These are phyloP conservation scores for Diddensiella santjacobensis DNA, from an alignment of 805 yeast genomes.

Conservation along the genomic window DNA sequence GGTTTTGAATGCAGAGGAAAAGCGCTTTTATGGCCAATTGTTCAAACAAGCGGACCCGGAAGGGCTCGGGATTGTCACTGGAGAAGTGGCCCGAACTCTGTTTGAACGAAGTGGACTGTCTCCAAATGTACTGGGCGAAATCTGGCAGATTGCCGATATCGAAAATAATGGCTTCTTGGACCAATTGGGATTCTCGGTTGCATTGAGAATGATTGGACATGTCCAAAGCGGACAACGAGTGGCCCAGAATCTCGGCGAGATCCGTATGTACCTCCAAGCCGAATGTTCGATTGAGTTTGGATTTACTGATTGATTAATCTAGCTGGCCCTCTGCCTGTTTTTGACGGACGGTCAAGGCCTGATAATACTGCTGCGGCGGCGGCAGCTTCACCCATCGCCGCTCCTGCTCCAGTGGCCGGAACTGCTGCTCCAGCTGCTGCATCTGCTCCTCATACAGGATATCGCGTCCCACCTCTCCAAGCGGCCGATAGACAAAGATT, in stretches of 20 bases:
- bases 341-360: conserved; percentile 35
- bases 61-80: conserved; percentile 76
- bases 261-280: conserved; percentile 11
- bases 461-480: conserved; percentile 33
- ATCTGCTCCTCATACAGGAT: conserved; percentile 3
- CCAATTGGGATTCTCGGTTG: conserved; percentile 74
- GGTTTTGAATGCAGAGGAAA: conserved; percentile 67
- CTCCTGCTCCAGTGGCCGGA: conserved; percentile 1
- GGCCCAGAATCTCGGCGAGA: conserved; percentile 49
- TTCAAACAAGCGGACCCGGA: conserved; percentile 80
- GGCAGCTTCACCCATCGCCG: conserved; percentile 22
- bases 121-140: conserved; percentile 73
- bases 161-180: conserved; percentile 80
- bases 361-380: conserved; percentile 4
- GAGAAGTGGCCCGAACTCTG: conserved; percentile 76
- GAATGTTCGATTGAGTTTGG: neutral
- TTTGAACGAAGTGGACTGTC: conserved; percentile 84
- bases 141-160: conserved; percentile 94
- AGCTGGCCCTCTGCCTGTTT: conserved; percentile 65
- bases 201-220: conserved; percentile 85
- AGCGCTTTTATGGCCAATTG: conserved; percentile 63
- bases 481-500: conserved; percentile 36
- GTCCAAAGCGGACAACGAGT: conserved; percentile 70
- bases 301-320: conserved; percentile 2
- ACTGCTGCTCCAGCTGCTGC: neutral